Evolutionary conservation across 176 grass and related monocot species (phyloP), one percentile per base, ranked within the genome.

Genomic region (Cocos nucifera): DNA sequence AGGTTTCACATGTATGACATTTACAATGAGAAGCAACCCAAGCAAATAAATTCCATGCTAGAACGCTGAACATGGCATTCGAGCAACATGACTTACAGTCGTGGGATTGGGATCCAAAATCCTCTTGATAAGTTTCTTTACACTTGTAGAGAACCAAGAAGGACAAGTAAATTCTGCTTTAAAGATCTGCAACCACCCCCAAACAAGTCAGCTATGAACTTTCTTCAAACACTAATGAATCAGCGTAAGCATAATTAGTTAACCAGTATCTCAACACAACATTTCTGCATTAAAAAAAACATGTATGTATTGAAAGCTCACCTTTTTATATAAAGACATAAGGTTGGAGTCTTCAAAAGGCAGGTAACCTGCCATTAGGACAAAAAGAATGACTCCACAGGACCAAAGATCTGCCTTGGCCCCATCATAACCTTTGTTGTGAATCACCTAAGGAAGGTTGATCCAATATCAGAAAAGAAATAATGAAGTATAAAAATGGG

Each of bases 401-500:
- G 93, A 97, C 92, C 92, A 97, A 2, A 97, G 73, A 79, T 97
- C 92, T 56, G 87, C 92, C 81, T 91, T 91, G 52, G 81, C 78
- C 60, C 93, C 93, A 73, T 98, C 87, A 98, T 98, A 98, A 6
- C 93, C 87, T 81, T 92, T 98, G 59, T 88, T 82, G 27, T 92
- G 78, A 54, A 98, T 79, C 71, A 98, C 84, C 93, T 92, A 74
- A 21, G 58, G 5, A 54, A 65, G 73, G 49, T 17, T 12, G 0
- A 8, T 20, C 30, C 27, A n/a, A 20, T 12, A 25, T 50, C 3
- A 22, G 35, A 49, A 32, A 53, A 15, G 29, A 8, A 8, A 53
- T 14, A 44, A 44, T 44, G 35, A 44, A 3, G 35, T 1, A 44
- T 9, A 44, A 44, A 44, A 44, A 44, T 6, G 35, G 35, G 1